Percentiles rank a stretch among this genome's conserved stretches.
phyloP scores from a whole-genome alignment of 2,329 filamentous ascomycete species.

The Paecilomyces sp. region DNA sequence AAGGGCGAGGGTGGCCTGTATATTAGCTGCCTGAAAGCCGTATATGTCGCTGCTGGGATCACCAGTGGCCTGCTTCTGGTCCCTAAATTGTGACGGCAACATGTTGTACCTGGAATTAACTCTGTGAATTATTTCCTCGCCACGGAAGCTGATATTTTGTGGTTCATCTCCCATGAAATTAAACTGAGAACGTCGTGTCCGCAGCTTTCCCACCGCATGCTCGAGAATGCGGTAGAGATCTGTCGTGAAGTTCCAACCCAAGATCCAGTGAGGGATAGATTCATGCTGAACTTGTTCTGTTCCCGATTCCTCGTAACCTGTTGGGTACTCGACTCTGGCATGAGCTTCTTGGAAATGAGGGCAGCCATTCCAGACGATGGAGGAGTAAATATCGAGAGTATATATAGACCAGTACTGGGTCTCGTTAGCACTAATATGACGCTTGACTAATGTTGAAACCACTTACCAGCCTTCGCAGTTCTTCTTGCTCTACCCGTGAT shows the following conservation, averaged over 20 bases:
- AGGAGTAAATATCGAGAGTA: constrained; percentile 48
- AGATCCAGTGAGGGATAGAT: constrained; percentile 36
- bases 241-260: constrained; percentile 52
- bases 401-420: constrained; percentile 51
- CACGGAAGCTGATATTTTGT: constrained; percentile 16
- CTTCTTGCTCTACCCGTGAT: constrained; percentile 40
- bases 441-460: too few species aligned
- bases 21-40: constrained; percentile 46
- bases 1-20: constrained; percentile 42
- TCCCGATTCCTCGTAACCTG: constrained; percentile 16
- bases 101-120: constrained; percentile 17
- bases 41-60: constrained; percentile 32
- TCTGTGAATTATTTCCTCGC: constrained; percentile 9
- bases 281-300: constrained; percentile 7
- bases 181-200: background rate
- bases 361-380: constrained; percentile 46
- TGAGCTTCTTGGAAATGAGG: constrained; percentile 41
- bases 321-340: constrained; percentile 42
- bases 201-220: constrained; percentile 32
- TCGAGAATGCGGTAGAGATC: constrained; percentile 52
- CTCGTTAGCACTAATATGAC: background rate
- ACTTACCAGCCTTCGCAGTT: constrained; percentile 40
- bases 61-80: constrained; percentile 17
- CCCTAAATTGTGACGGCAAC: constrained; percentile 17
- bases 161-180: constrained; percentile 5